Base-by-base conservation (phyloP, 805 yeast genomes). In the Priceomyces castillae region DNA sequence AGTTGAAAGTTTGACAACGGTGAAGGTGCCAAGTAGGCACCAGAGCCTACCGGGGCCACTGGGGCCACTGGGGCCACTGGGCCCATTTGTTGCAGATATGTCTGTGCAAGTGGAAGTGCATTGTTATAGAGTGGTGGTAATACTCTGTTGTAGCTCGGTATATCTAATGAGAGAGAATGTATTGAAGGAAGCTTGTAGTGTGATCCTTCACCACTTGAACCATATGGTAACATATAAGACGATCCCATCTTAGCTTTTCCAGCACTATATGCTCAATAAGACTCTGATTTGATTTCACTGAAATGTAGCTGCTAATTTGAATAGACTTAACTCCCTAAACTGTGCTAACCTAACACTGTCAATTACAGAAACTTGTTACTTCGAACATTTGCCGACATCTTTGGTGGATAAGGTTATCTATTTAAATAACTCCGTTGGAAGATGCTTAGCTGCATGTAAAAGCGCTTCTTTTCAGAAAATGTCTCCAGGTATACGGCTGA, bases 141-240 rank as follows among this genome's bases (percentile, higher is more conserved):
- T 11, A 11, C 40, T 16, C 30, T 37, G 37, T 34, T 23, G 15
- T 39, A 37, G 51, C 58, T 26, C 7, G 65, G 65, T 45, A 65
- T 52, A 36, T 67, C 69, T 57, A 67, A 60, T 41, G 56, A 53
- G 35, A 67, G 63, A 35, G 65, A 56, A 42, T 58, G 65, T 40
- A 67, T 65, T 17, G 70, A 58, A 17, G 73, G 74, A 22, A 67
- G 58, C 37, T 44, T 49, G 40, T 36, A 42, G 18, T 20, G 39
- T 9, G 33, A 26, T 12, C 40, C 30, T 25, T 41, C 44, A 6
- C 40, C 39, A 23, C 35, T 16, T 14, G 18, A 31, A 15, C 23
- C 28, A 14, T 34, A 34, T 18, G 47, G 42, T 18, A 38, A 34
- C 17, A 44, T 34, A 16, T 41, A 46, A 6, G 44, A 36, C 16